Evolutionary conservation across 768 basidiomycete genomes (phyloP).

Genomic region (Cystoderma amianthinum): DNA sequence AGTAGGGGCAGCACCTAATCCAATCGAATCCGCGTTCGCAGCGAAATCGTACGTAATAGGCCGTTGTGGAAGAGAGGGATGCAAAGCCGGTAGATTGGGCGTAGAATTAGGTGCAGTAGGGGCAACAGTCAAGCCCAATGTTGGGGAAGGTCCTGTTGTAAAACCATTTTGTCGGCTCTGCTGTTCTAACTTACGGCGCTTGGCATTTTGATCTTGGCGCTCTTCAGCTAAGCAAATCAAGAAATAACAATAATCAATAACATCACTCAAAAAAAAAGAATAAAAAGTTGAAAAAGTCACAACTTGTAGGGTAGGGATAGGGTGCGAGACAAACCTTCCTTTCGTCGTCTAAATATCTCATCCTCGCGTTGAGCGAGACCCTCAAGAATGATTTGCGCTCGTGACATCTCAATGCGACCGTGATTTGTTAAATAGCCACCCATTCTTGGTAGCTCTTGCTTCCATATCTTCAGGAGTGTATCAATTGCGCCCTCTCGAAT

Average conservation of each 20-base stretch:
- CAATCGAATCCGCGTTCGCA: conserved; percentile 71
- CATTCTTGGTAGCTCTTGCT: conserved; percentile 88
- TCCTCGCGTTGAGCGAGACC: conserved; percentile 92
- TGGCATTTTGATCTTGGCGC: conserved; percentile 86
- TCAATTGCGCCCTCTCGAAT: conserved; percentile 99
- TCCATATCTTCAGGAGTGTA: conserved; percentile 94
- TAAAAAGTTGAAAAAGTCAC: conserved; percentile 7
- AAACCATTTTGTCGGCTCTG: conserved; percentile 32
- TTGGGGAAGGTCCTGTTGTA: conserved; percentile 38
- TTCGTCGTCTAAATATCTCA: conserved; percentile 88
- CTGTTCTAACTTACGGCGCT: conserved; percentile 70
- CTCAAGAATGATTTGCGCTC: conserved; percentile 93
- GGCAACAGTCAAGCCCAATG: conserved; percentile 38
- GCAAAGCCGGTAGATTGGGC: conserved; percentile 26
- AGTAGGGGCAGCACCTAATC: conserved; percentile 60
- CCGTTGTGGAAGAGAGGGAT: conserved; percentile 59
- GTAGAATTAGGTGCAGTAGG: conserved; percentile 29
- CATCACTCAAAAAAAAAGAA: conserved; percentile 11
- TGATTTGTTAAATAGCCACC: conserved; percentile 96
- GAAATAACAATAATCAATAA: conserved; percentile 16
- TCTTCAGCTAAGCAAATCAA: conserved; percentile 67
- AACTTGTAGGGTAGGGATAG: conserved; percentile 8
- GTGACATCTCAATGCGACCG: conserved; percentile 76
- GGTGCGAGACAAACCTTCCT: conserved; percentile 70
- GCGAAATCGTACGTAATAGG: conserved; percentile 59